A percentile compares a stretch with the other conserved stretches of the same genome.
Evolutionary conservation across 148 eudicot genomes (phyloP).

Genomic region (Chenopodium quinoa): DNA sequence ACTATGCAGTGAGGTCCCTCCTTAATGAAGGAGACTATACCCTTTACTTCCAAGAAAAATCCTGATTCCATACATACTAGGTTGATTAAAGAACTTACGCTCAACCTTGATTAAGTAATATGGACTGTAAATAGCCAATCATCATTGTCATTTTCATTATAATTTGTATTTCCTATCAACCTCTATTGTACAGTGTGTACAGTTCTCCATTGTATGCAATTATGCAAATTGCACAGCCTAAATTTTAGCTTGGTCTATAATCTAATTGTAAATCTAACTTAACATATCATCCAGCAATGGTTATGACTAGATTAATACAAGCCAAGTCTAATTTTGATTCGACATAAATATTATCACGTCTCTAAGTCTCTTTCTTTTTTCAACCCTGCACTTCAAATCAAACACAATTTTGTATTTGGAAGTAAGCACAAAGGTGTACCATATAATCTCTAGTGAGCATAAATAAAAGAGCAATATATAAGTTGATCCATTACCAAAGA

Average conservation of each 20-base stretch:
- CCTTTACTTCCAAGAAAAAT: neutral
- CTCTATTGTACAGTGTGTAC: neutral
- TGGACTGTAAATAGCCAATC: neutral
- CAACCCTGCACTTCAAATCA: neutral
- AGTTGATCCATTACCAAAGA: neutral
- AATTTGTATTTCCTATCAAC: neutral
- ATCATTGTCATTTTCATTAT: constrained; percentile 4
- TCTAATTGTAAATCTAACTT: neutral
- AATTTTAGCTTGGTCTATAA: neutral
- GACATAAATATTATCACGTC: neutral
- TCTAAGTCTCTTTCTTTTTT: neutral
- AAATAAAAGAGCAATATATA: neutral
- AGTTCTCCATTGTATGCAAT: neutral
- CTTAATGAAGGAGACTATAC: neutral
- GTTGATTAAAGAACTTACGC: neutral
- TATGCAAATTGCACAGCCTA: neutral
- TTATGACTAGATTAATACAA: neutral
- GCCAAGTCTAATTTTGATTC: neutral
- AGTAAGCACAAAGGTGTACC: too few relatives aligned
- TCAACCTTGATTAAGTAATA: neutral
- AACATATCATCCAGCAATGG: neutral
- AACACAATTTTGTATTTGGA: neutral
- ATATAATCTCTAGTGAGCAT: neutral
- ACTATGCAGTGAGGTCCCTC: neutral
- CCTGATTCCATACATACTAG: neutral